phyloP scores from a whole-genome alignment of 2,329 filamentous ascomycete species.

The Cladosporium sp. region DNA sequence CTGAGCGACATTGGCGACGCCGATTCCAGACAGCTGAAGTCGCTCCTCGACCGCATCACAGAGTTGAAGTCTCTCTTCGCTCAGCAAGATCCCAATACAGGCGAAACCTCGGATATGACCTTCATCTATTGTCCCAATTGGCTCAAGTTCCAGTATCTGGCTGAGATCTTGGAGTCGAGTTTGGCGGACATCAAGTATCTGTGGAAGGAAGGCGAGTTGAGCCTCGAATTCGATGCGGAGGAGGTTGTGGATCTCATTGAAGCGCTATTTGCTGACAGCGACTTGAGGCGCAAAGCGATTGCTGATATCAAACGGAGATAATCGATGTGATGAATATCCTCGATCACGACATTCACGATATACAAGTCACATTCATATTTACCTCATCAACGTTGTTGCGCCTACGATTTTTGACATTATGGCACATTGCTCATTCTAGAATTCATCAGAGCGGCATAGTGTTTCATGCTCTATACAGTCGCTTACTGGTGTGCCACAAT shows the following conservation, averaged over 20 bases:
- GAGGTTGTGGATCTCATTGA: conserved; percentile 61
- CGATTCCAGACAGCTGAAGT: conserved; percentile 56
- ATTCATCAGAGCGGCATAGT: no score
- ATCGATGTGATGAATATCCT: not conserved
- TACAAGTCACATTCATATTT: not conserved
- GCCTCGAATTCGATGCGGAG: conserved; percentile 57
- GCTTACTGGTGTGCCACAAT: no score
- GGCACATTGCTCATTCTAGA: no score
- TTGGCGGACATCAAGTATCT: conserved; percentile 63
- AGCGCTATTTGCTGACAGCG: conserved; percentile 61
- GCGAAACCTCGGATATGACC: conserved; percentile 48
- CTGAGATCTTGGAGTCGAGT: conserved; percentile 59
- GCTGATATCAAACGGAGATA: conserved; percentile 46
- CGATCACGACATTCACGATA: not conserved
- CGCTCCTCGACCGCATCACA: conserved; percentile 53
- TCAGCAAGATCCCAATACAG: conserved; percentile 35
- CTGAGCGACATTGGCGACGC: conserved; percentile 61
- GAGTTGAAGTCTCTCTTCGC: conserved; percentile 55
- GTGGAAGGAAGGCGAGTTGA: conserved; percentile 61
- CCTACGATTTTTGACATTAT: no score
- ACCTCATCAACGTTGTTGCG: no score
- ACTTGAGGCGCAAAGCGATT: conserved; percentile 55
- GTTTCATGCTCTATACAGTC: no score
- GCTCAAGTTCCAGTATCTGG: conserved; percentile 62
- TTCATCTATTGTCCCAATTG: conserved; percentile 60